phyloP scores from a whole-genome alignment of 257 asterid species.

The Scutellaria baicalensis region DNA sequence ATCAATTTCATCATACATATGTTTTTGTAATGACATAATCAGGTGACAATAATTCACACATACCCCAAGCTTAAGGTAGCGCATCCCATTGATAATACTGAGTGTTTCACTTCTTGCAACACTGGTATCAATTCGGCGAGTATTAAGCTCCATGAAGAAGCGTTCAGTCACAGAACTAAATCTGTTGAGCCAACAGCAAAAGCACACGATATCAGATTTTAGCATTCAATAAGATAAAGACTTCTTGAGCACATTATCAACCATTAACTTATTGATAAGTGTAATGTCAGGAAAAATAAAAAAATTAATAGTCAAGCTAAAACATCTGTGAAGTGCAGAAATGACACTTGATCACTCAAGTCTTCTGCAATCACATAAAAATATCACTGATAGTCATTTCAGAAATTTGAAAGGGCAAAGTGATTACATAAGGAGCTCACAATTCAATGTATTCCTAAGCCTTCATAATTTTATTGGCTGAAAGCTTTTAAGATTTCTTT shows the following conservation, averaged over 20 bases:
- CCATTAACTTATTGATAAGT: slow-evolving; percentile 6
- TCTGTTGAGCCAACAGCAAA: slow-evolving; percentile 43
- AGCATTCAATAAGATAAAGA: slow-evolving; percentile 5
- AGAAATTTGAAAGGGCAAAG: background rate
- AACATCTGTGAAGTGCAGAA: background rate
- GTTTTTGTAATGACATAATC: slow-evolving; percentile 16
- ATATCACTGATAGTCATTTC: background rate
- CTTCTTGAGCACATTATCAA: slow-evolving; percentile 1
- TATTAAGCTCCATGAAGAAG: slow-evolving; percentile 94
- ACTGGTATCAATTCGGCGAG: slow-evolving; percentile 89
- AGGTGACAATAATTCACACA: slow-evolving; percentile 23
- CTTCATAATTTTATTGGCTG: background rate
- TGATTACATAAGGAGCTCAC: background rate
- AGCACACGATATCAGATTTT: slow-evolving; percentile 9
- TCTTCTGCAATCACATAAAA: background rate
- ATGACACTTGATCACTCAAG: background rate
- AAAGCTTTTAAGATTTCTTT: background rate
- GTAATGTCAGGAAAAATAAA: background rate
- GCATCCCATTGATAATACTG: slow-evolving; percentile 93
- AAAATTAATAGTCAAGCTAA: background rate
- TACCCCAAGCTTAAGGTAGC: slow-evolving; percentile 99
- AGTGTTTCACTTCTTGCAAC: slow-evolving; percentile 97
- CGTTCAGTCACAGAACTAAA: slow-evolving; percentile 99
- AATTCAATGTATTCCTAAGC: background rate
- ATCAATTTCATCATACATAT: slow-evolving; percentile 26